Conservation (phyloP, 1,139 yeast species). For the Candida sojae region DNA sequence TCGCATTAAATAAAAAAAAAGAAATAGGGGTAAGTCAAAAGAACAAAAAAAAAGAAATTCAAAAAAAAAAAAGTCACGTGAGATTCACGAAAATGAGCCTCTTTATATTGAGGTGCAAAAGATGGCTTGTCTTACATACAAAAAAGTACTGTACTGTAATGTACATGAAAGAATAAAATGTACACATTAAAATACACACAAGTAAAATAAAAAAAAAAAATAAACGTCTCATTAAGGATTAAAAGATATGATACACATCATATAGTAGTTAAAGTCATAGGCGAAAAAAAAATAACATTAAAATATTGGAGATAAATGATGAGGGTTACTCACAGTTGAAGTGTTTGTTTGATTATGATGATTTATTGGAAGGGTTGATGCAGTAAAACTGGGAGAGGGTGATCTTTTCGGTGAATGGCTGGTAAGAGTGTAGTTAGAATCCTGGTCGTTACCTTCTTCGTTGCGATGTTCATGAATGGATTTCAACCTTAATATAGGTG, state of each 20-base stretch:
- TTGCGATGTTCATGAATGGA: constrained; percentile 1
- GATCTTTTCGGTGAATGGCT: neutral
- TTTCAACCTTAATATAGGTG: constrained; percentile 1
- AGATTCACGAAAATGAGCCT: neutral
- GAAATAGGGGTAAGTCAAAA: neutral
- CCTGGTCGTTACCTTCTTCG: neutral
- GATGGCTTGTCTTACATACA: too few species aligned
- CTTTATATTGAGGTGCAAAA: neutral
- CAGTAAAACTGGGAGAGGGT: neutral
- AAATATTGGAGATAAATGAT: constrained; percentile 11
- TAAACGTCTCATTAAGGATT: neutral
- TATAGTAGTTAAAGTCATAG: too few species aligned
- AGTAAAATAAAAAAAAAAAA: constrained; percentile 1
- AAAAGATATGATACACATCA: too few species aligned
- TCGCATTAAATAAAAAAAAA: neutral
- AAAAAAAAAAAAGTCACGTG: neutral
- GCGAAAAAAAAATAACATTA: neutral
- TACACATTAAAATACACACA: neutral
- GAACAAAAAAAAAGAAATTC: neutral
- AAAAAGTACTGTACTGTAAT: too few species aligned
- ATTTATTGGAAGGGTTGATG: neutral
- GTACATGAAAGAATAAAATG: neutral
- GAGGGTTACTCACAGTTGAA: constrained; percentile 8
- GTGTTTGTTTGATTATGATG: neutral
- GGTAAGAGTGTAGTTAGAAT: neutral